These are phyloP conservation scores for Vitis labrusca DNA, from an alignment of 164 flowering plant species.

Conservation along the genomic window DNA sequence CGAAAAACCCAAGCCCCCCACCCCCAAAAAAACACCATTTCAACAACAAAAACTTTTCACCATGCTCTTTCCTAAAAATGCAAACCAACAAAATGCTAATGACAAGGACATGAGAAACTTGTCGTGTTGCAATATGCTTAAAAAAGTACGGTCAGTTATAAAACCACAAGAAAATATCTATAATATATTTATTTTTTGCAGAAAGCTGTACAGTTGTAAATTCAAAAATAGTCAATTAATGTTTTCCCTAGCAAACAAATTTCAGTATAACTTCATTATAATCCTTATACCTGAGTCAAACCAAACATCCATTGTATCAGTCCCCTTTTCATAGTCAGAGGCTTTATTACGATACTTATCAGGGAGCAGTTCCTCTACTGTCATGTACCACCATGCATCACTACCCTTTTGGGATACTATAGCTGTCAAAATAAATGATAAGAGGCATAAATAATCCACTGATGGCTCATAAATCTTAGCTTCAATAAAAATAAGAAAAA, in stretches of 20 bases:
- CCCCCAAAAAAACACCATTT: too few species aligned
- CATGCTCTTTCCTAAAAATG: too few species aligned
- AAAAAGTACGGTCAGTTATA: background rate
- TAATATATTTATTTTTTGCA: too few species aligned
- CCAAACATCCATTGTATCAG: slow-evolving; percentile 99
- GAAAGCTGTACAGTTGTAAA: too few species aligned
- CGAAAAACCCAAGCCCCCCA: too few species aligned
- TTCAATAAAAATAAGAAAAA: background rate
- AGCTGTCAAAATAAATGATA: slow-evolving; percentile 51
- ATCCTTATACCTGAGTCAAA: slow-evolving; percentile 82
- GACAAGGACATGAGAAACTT: too few species aligned
- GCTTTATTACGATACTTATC: slow-evolving; percentile 76
- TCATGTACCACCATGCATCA: slow-evolving; percentile 99
- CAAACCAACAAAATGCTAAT: too few species aligned
- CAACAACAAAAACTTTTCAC: too few species aligned
- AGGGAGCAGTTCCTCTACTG: slow-evolving; percentile 81
- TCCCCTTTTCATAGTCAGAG: slow-evolving; percentile 80
- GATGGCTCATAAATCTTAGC: background rate
- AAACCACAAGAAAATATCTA: too few species aligned
- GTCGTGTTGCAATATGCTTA: too few species aligned
- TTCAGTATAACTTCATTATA: background rate
- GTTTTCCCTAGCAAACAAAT: background rate
- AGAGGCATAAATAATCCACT: background rate
- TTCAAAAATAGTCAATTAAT: background rate
- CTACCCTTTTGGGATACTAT: slow-evolving; percentile 83